Conservation (phyloP, 1,139 yeast species). For the Candida sanyaensis region DNA sequence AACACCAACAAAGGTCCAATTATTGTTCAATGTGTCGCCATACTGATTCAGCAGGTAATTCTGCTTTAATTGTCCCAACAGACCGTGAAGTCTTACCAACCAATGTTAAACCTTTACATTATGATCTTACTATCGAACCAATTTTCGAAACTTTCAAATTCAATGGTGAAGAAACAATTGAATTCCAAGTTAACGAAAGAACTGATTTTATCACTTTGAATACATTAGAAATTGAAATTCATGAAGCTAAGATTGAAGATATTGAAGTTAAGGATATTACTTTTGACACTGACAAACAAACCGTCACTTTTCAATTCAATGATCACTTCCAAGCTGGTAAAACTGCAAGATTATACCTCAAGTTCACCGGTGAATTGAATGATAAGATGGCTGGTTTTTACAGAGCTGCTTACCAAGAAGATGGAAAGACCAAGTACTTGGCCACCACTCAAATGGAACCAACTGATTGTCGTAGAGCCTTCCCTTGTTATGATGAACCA, state of each 20-base stretch:
- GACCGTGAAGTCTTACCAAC: slow-evolving; percentile 72
- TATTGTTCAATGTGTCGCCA: slow-evolving; percentile 17
- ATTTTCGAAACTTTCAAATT: slow-evolving; percentile 70
- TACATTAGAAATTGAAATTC: slow-evolving; percentile 63
- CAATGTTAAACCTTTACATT: slow-evolving; percentile 72
- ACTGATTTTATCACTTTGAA: slow-evolving; percentile 58
- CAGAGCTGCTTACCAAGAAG: slow-evolving; percentile 64
- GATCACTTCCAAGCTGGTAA: slow-evolving; percentile 49
- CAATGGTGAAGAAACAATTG: slow-evolving; percentile 65
- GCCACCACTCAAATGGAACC: slow-evolving; percentile 90
- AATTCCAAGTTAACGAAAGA: slow-evolving; percentile 59
- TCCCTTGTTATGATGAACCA: slow-evolving; percentile 92
- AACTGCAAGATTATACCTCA: slow-evolving; percentile 47
- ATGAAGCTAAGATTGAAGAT: slow-evolving; percentile 49
- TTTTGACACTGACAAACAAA: slow-evolving; percentile 58
- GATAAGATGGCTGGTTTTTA: slow-evolving; percentile 90
- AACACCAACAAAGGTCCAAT: slow-evolving; percentile 4
- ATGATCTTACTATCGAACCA: slow-evolving; percentile 73
- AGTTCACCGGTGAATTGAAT: slow-evolving; percentile 70
- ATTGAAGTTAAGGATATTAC: slow-evolving; percentile 29
- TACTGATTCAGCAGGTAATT: slow-evolving; percentile 12
- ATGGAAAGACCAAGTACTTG: slow-evolving; percentile 64
- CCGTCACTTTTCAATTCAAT: slow-evolving; percentile 60
- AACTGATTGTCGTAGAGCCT: slow-evolving; percentile 87
- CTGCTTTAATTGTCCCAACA: slow-evolving; percentile 19